Base-by-base conservation (phyloP, 176 grass and related monocot genomes). In the Zizania latifolia region DNA sequence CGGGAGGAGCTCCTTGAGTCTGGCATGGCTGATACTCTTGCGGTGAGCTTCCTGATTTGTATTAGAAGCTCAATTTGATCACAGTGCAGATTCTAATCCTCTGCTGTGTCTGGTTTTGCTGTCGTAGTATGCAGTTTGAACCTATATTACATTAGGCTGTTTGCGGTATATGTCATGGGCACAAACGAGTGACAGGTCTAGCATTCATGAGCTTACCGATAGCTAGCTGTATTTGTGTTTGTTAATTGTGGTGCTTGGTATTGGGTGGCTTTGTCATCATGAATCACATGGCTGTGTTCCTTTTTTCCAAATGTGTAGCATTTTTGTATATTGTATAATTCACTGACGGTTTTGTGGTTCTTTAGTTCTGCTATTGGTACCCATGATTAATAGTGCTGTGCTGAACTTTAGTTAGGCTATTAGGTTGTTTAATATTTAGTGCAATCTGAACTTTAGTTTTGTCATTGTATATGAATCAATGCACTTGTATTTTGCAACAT, bases 1-100 rank as follows among this genome's bases (percentile, higher is more conserved):
- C 74, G 88, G 66, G 94, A 97, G 78, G 90, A 97, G 68, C 84
- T 93, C 78, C 80, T 97, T 65, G 94, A 93, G 65, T 79, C 86
- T 10, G 94, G 94, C 61, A 83, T 87, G 94, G 90, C 94, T 71
- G 88, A 93, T 61, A 90, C 81, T 1, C 77, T 97, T 2, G 66
- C 82, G 51, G 93, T 97, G 50, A 78, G 85, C 75, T 62, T 23
- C 45, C 35, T 30, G 19, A 56, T 68, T 61, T 12, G 21, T 59
- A 38, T 45, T 5, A 17, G 3, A 55, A 54, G 22, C 70, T 78
- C 45, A 68, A 54, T 68, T 31, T 7, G 14, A 51, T 19, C 30
- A 51, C 1, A 27, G 36, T 36, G 43, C n/a, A 46, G 39, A 46
- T 46, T 44, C 28, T 28, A 34, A 75, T 3, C n/a, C 40, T 33